Base-by-base conservation (phyloP, 768 basidiomycete species). In the Galerina marginata region DNA sequence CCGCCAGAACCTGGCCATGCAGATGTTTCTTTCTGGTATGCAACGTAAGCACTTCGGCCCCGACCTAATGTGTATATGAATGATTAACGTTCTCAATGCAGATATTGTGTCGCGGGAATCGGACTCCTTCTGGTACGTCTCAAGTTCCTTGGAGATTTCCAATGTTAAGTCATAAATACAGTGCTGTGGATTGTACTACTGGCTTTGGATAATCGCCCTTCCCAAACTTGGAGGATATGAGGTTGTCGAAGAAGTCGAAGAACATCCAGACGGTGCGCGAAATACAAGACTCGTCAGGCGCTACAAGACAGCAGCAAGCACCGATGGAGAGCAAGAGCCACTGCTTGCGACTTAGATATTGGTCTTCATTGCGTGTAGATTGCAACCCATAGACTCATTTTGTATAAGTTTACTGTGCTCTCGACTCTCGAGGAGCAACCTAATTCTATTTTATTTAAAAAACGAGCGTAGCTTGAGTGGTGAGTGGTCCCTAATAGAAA, bases 171-270 rank as follows among this genome's bases (percentile, higher is more conserved):
- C 15, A 15, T 26, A 33, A 25, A 14, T 29, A n/a, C 43, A 78
- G 76, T 64, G 60, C 14, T 75, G 74, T 44, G 76, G 71, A 7
- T 29, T 75, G 10, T 78, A 78, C 56, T 75, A 76, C 56, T 74
- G 70, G 69, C 25, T 82, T 16, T 83, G 82, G 81, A 78, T 81
- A 25, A 66, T 79, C 9, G 37, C 79, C 1, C 72, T 84, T 3
- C 82, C 83, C 16, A 75, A 66, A 50, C 52, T 75, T 5, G 77
- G 82, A 9, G 77, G 77, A 0, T 84, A 84, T 60, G 76, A 79
- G 50, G 72, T 83, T 6, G 74, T 80, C 1, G 79, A 81, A 56
- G 80, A 85, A 65, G 71, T 86, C 25, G 80, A 84, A 63, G 69
- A 67, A 29, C 67, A 72, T 15, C 59, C 78, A 15, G 76, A 75